phyloP scores from a whole-genome alignment of 345 rosid species.

The Rubroshorea leprosula region DNA sequence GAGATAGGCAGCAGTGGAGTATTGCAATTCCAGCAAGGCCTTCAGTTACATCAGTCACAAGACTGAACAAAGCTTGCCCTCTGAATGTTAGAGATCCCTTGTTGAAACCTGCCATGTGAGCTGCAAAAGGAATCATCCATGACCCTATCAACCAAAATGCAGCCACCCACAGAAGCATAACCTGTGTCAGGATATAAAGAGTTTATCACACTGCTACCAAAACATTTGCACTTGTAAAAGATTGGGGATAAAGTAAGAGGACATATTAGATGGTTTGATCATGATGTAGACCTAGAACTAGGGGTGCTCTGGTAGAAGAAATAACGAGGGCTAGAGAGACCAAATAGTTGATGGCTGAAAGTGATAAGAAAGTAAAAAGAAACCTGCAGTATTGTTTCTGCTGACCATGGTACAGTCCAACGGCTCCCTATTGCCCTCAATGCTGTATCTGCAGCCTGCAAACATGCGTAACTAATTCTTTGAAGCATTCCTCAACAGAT shows the following conservation, averaged over 20 bases:
- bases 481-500: not conserved
- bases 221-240: too few species aligned
- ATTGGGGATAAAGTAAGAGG: too few species aligned
- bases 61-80: slow-evolving; percentile 98
- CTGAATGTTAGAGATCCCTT: slow-evolving; percentile 84
- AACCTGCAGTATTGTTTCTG: slow-evolving; percentile 90
- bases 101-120: slow-evolving; percentile 80
- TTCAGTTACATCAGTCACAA: slow-evolving; percentile 90
- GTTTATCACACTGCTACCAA: not conserved
- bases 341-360: too few species aligned
- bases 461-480: slow-evolving; percentile 14
- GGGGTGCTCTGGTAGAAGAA: too few species aligned
- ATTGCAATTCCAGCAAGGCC: slow-evolving; percentile 91
- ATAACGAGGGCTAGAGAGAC: too few species aligned
- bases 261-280: too few species aligned
- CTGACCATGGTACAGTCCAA: slow-evolving; percentile 98
- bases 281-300: too few species aligned
- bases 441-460: slow-evolving; percentile 72
- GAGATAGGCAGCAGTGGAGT: slow-evolving; percentile 79
- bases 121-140: slow-evolving; percentile 90
- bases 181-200: slow-evolving; percentile 39
- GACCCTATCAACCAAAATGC: slow-evolving; percentile 97
- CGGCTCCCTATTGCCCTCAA: slow-evolving; percentile 61
- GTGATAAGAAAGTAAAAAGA: too few species aligned
- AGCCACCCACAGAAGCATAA: slow-evolving; percentile 92